Evolutionary conservation across 139 green algal species (phyloP), one percentile per base, ranked within the genome.

Genomic region (Chlamydomonas sp.): DNA sequence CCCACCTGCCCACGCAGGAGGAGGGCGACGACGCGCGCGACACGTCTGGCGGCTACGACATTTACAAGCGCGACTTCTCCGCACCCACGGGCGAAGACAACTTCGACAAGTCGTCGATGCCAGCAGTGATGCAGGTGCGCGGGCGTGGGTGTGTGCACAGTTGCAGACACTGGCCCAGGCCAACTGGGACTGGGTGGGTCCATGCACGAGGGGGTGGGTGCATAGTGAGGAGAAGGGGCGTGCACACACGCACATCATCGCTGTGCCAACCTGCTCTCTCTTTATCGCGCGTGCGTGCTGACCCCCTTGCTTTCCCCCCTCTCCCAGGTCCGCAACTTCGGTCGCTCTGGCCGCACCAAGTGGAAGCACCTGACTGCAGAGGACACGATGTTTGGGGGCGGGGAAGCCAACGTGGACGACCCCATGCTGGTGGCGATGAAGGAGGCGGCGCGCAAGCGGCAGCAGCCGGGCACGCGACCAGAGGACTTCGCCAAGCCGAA

Each of bases 241-340:
- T 13, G 5, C 13, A 63, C 54, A 63, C 54, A 67, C 31, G 16
- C n/a, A 67, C 26, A 26, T 13, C 43, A 54, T 54, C 43, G 16
- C 43, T 54, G 13, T 20, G 43, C 43, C 43, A 54, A 54, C 43
- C 43, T 26, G 16, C 43, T 26, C 43, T 20, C 43, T 54, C 13
- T 26, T 54, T 54, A 54, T 54, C 43, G n/a, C n/a, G n/a, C n/a
- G n/a, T n/a, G n/a, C n/a, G n/a, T n/a, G n/a, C n/a, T n/a, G n/a
- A n/a, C n/a, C n/a, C n/a, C n/a, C n/a, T 2, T 28, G 35, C n/a
- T n/a, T n/a, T n/a, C n/a, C n/a, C n/a, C n/a, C n/a, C n/a, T n/a
- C n/a, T n/a, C 79, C 71, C 80, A 92, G 82, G 93, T 98, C 48
- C 88, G 90, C 43, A 93, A 97, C 76, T 98, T 99, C 82, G 94